Percentiles rank a stretch among this genome's conserved stretches.
These are phyloP conservation scores for Pelargonium australe DNA, from an alignment of 441 rosid species.

Conservation along the genomic window DNA sequence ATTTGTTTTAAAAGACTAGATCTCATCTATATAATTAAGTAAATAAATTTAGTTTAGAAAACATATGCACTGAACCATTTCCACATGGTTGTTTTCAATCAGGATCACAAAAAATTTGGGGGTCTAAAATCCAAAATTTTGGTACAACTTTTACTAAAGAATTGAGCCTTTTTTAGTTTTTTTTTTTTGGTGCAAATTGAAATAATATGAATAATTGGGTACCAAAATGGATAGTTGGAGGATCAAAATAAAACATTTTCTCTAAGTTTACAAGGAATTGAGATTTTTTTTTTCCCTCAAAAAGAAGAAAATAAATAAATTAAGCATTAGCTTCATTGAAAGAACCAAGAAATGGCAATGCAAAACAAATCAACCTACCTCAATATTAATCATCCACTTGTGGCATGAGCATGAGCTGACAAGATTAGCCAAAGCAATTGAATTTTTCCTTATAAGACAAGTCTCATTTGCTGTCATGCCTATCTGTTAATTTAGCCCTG, in stretches of 20 bases:
- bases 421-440: neutral
- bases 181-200: too few species aligned
- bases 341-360: too few species aligned
- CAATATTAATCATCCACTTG: slow-evolving; percentile 2
- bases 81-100: neutral
- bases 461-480: neutral
- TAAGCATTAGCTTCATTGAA: neutral
- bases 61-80: neutral
- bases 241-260: too few species aligned
- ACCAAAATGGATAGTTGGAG: too few species aligned
- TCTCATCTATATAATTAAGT: neutral
- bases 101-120: too few species aligned
- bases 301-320: neutral
- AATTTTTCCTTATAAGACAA: slow-evolving; percentile 6
- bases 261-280: neutral
- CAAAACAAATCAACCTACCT: neutral
- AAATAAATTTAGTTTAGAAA: neutral
- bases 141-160: neutral
- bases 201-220: too few species aligned
- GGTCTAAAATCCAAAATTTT: neutral
- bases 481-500: neutral
- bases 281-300: neutral
- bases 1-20: too few species aligned
- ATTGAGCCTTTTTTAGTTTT: neutral
- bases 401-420: neutral